Evolutionary conservation across 257 asterid genomes (phyloP), one percentile per base, ranked within the genome.

Genomic region (Echium plantagineum): DNA sequence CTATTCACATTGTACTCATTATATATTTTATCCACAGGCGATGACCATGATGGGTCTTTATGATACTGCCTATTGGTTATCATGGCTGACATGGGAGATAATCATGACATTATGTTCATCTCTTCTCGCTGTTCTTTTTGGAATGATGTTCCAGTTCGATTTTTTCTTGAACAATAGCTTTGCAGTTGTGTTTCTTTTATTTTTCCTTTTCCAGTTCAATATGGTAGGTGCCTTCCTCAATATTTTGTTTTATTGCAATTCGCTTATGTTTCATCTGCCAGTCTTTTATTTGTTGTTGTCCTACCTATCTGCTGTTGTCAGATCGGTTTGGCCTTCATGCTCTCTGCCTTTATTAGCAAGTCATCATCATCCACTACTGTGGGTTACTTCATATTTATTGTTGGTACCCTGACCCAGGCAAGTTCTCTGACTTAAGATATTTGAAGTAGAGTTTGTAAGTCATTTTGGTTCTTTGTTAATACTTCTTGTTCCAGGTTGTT

Each of bases 131-230:
- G 84, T 89, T 61, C 86, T 89, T 49, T 89, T 84, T 1, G 97
- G 97, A 77, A 86, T 89, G 95, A 86, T 89, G 85, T 89, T 89
- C 75, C 94, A 82, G 65, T 89, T 86, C 63, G 83, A 82, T 66
- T 89, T 89, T 82, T 89, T 89, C 74, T 68, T 86, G 81, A 61
- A 78, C 78, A 89, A 89, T 85, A 77, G 55, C 71, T 83, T 86
- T 71, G 75, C 79, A 0, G 87, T 86, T 62, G 83, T 89, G 69
- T 82, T 85, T 74, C 77, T 86, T 68, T 75, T 89, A 62, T 89
- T 89, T 75, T 89, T 80, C 73, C 87, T 89, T 65, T 89, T 89
- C 70, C 97, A 85, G 57, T 69, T 83, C 72, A 78, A 81, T 77
- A 89, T 89, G 95, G 97, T 86, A 66, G 46, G 94, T 65, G 65